These are phyloP conservation scores for Mycena belliarum DNA, from an alignment of 768 basidiomycete genomes.

Conservation along the genomic window DNA sequence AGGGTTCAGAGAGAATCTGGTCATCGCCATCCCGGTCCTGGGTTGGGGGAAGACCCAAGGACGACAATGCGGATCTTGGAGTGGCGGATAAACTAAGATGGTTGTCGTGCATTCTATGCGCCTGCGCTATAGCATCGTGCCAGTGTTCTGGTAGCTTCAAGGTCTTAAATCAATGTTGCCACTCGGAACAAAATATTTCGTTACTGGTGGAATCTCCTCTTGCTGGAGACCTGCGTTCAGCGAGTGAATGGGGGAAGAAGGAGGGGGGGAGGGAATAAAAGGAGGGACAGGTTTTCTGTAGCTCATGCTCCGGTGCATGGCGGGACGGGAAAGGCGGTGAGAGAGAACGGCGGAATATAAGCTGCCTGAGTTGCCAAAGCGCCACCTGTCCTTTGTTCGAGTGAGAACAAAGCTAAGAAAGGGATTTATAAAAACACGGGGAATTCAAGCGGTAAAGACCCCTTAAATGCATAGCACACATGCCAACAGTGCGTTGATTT, in stretches of 20 bases:
- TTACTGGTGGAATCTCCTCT: constrained; percentile 18
- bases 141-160: constrained; percentile 20
- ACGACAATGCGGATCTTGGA: background rate
- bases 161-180: background rate
- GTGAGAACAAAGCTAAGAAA: constrained; percentile 10
- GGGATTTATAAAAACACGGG: background rate
- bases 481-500: constrained; percentile 13
- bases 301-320: constrained; percentile 50
- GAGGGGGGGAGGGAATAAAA: constrained; percentile 66
- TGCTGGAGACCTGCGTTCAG: background rate
- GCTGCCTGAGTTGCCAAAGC: background rate
- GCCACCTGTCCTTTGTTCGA: background rate
- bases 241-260: constrained; percentile 21
- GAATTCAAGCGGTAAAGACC: background rate
- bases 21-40: background rate
- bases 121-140: constrained; percentile 12
- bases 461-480: background rate
- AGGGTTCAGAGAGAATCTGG: background rate
- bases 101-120: background rate
- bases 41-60: background rate
- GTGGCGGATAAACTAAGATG: background rate
- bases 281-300: constrained; percentile 72
- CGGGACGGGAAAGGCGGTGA: background rate
- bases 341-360: background rate
- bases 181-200: background rate